Evolutionary conservation across 192 early-diverging fungal genomes (phyloP).

Genomic region (Backusella morwellensis): DNA sequence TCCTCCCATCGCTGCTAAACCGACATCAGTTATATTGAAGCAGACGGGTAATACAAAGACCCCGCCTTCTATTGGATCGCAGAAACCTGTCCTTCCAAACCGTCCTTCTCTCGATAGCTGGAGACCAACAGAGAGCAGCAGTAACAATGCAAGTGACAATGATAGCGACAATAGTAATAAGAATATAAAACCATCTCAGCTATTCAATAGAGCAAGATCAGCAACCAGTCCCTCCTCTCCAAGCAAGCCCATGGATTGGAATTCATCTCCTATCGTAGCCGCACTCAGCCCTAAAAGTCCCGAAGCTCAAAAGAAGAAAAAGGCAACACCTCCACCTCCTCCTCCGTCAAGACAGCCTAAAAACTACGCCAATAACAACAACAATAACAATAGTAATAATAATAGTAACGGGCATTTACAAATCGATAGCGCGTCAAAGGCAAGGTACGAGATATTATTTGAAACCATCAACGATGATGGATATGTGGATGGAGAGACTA

Average conservation of each 20-base stretch:
- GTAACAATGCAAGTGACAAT: not conserved
- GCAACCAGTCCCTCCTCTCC: not conserved
- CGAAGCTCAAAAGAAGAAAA: slow-evolving; percentile 12
- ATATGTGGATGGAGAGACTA: slow-evolving; percentile 22
- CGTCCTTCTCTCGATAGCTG: not conserved
- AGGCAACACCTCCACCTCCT: slow-evolving; percentile 15
- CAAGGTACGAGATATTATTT: slow-evolving; percentile 20
- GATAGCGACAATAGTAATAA: not conserved
- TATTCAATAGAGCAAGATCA: slow-evolving; percentile 16
- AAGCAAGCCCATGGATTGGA: not conserved
- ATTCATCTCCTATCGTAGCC: not conserved
- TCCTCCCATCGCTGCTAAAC: not conserved
- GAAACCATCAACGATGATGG: slow-evolving; percentile 21
- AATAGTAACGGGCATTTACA: not conserved
- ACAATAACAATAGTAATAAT: no score
- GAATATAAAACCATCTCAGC: not conserved
- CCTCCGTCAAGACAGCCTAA: slow-evolving; percentile 20
- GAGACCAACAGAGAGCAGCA: not conserved
- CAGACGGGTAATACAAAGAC: not conserved
- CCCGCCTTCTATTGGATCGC: not conserved
- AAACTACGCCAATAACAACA: not conserved
- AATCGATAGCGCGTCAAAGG: not conserved
- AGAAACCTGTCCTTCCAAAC: not conserved
- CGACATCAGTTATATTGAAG: not conserved
- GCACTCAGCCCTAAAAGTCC: not conserved